Conservation (phyloP, 345 rosid species). For the Eucalyptus brandiana region DNA sequence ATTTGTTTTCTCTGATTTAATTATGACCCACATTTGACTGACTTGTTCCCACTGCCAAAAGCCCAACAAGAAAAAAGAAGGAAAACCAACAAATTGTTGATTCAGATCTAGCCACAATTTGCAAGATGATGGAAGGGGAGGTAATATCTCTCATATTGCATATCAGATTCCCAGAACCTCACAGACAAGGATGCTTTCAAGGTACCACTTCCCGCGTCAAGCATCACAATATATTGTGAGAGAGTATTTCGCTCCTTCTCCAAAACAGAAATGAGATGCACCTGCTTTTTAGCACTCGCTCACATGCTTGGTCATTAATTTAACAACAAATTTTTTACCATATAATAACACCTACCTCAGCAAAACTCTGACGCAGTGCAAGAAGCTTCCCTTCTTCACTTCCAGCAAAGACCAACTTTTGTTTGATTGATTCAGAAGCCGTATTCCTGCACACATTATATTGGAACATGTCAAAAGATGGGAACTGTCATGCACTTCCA, state of each 20-base stretch:
- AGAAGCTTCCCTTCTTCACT: constrained; percentile 92
- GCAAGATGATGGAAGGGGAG: not conserved
- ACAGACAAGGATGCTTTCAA: not conserved
- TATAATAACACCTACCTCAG: constrained; percentile 46
- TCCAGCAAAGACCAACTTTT: constrained; percentile 81
- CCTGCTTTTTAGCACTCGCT: not conserved
- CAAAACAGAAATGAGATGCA: not conserved
- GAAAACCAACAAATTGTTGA: not conserved
- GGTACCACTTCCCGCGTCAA: not conserved
- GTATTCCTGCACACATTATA: constrained; percentile 47
- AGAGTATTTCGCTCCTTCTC: not conserved
- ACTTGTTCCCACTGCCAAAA: not conserved
- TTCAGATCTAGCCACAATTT: not conserved
- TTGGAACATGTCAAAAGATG: not conserved
- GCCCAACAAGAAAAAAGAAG: not conserved
- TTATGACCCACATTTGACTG: not conserved
- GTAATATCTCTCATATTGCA: not conserved
- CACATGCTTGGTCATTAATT: not conserved
- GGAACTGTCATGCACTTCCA: not conserved
- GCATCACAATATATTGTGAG: not conserved
- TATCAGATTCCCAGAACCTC: not conserved
- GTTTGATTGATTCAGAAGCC: constrained; percentile 77
- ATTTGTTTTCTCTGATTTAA: not conserved
- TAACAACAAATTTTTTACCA: not conserved
- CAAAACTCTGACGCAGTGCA: constrained; percentile 89